phyloP scores from a whole-genome alignment of 805 yeast genomes.

The Starmerella geochares region DNA sequence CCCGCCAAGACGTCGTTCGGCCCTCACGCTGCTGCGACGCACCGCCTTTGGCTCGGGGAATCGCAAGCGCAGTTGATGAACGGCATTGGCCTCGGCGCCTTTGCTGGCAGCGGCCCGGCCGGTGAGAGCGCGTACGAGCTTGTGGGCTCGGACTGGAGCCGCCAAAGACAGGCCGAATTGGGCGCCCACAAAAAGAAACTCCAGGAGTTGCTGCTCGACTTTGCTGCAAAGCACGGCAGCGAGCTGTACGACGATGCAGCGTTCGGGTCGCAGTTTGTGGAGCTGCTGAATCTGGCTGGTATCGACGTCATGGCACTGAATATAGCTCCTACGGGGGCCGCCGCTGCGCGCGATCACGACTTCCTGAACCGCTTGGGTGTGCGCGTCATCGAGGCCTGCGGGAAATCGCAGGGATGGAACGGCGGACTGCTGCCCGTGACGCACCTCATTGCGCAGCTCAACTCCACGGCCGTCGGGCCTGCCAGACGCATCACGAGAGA shows the following conservation, averaged over 20 bases:
- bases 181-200: neutral
- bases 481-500: constrained; percentile 28
- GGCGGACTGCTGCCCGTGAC: constrained; percentile 70
- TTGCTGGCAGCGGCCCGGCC: neutral
- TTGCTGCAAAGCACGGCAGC: neutral
- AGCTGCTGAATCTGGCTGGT: neutral
- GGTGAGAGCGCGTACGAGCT: constrained; percentile 5
- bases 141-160: constrained; percentile 5
- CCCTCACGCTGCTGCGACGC: neutral
- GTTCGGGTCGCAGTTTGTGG: constrained; percentile 1
- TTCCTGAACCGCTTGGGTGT: constrained; percentile 51
- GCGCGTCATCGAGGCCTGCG: constrained; percentile 65
- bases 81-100: constrained; percentile 6
- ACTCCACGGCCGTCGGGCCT: constrained; percentile 1
- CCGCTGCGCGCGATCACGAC: neutral
- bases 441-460: constrained; percentile 37
- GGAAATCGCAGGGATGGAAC: constrained; percentile 55
- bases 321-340: neutral
- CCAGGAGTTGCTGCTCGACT: neutral
- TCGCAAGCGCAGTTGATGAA: neutral
- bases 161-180: neutral
- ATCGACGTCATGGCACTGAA: neutral
- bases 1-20: too few species aligned
- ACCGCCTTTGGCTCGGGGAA: neutral
- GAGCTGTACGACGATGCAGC: constrained; percentile 1